Percentiles rank a stretch among this genome's conserved stretches.
phyloP scores from a whole-genome alignment of 108 stramenopile genomes.

The Pseudonitzschia multistriata region DNA sequence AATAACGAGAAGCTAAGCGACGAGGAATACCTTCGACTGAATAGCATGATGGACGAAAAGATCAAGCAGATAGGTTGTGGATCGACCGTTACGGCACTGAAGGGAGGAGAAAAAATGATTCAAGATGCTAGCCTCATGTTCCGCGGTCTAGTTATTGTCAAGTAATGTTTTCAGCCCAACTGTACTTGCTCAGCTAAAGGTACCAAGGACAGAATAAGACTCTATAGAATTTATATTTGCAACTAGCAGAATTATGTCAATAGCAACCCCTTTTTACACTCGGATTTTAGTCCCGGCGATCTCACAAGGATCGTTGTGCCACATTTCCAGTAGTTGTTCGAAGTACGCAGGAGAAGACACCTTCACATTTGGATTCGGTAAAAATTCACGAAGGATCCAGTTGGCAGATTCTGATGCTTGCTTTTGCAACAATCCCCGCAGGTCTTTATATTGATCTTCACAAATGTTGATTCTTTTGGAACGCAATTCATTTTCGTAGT shows the following conservation, averaged over 20 bases:
- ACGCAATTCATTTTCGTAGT: constrained; percentile 16
- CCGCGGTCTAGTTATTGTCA: constrained; percentile 49
- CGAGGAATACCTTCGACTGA: constrained; percentile 53
- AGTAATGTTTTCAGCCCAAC: background rate
- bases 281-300: background rate
- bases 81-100: constrained; percentile 66
- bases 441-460: constrained; percentile 27
- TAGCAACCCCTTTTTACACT: no score
- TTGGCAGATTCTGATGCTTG: constrained; percentile 32
- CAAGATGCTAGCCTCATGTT: constrained; percentile 87
- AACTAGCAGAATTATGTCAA: no score
- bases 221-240: no score
- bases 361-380: constrained; percentile 41
- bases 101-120: constrained; percentile 72
- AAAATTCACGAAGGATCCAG: constrained; percentile 54
- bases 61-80: constrained; percentile 63
- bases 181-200: no score
- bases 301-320: constrained; percentile 56
- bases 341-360: constrained; percentile 42
- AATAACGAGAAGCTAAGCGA: constrained; percentile 47
- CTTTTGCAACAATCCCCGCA: constrained; percentile 37
- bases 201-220: no score
- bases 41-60: constrained; percentile 61
- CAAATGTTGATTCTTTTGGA: constrained; percentile 51
- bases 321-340: constrained; percentile 15